Evolutionary conservation across 345 rosid genomes (phyloP).

Genomic region (Cardamine chenopodiifolia): DNA sequence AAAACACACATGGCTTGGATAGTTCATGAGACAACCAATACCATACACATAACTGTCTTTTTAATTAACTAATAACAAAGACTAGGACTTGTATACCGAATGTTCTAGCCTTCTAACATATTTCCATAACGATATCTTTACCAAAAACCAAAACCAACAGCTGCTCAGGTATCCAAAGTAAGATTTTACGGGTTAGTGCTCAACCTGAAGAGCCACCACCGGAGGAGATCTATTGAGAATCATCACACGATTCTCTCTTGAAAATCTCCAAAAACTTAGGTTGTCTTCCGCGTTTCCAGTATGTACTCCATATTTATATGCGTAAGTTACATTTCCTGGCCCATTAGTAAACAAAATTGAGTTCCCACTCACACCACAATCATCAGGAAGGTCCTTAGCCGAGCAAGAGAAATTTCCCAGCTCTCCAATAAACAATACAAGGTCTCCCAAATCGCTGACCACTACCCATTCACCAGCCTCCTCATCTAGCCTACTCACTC

Average conservation of each 20-base stretch:
- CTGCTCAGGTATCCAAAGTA: neutral
- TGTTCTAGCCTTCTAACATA: neutral
- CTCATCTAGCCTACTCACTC: conserved; percentile 21
- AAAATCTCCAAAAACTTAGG: neutral
- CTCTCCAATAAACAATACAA: neutral
- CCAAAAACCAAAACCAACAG: neutral
- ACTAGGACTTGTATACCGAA: neutral
- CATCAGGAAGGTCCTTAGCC: conserved; percentile 13
- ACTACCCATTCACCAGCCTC: neutral
- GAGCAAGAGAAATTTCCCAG: neutral
- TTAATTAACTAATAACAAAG: neutral
- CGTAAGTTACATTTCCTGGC: neutral
- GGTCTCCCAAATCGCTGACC: conserved; percentile 12
- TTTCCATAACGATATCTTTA: too few relatives aligned
- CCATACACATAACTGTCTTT: neutral
- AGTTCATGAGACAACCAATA: neutral
- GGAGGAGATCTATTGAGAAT: neutral
- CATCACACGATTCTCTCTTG: neutral
- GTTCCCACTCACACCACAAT: conserved; percentile 26
- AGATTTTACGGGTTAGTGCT: neutral
- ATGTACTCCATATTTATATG: neutral
- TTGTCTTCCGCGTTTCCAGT: neutral
- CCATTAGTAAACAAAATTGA: neutral
- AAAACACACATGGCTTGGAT: neutral
- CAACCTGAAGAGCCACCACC: neutral